Evolutionary conservation across 2,329 filamentous ascomycete genomes (phyloP).

Genomic region (Fusarium sp.): DNA sequence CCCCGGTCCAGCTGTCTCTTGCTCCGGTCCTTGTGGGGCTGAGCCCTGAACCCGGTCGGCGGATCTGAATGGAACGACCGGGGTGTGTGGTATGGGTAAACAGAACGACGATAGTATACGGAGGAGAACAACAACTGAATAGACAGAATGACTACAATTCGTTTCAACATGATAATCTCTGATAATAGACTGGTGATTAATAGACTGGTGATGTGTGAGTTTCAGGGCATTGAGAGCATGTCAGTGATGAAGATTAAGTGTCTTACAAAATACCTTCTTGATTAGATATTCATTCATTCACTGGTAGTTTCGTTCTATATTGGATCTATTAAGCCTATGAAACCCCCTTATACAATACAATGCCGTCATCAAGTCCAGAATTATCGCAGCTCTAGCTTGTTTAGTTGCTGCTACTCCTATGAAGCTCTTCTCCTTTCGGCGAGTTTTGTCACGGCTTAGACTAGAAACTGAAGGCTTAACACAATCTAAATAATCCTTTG

Average conservation of each 20-base stretch:
- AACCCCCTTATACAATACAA: not conserved
- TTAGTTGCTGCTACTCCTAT: too few species aligned
- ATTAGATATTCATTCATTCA: not conserved
- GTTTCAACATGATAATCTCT: slow-evolving; percentile 8
- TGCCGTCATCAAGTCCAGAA: slow-evolving; percentile 1
- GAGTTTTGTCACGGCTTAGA: slow-evolving; percentile 43
- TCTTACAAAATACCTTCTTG: not conserved
- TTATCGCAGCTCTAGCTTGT: slow-evolving; percentile 20
- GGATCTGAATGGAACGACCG: slow-evolving; percentile 12
- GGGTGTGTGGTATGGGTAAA: not conserved
- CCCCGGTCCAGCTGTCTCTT: not conserved
- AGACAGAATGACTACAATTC: not conserved
- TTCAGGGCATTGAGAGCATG: too few species aligned
- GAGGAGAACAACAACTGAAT: not conserved
- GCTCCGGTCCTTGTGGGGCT: not conserved
- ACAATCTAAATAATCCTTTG: slow-evolving; percentile 57
- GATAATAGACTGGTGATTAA: not conserved
- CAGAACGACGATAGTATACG: not conserved
- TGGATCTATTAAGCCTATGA: not conserved
- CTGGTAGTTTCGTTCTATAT: not conserved
- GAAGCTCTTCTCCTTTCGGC: not conserved
- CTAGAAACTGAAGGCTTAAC: slow-evolving; percentile 28
- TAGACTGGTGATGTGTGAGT: not conserved
- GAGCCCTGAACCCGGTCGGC: slow-evolving; percentile 13
- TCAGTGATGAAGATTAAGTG: not conserved